Evolutionary conservation across 2,329 filamentous ascomycete genomes (phyloP).

Genomic region (Penicillium olsonii): DNA sequence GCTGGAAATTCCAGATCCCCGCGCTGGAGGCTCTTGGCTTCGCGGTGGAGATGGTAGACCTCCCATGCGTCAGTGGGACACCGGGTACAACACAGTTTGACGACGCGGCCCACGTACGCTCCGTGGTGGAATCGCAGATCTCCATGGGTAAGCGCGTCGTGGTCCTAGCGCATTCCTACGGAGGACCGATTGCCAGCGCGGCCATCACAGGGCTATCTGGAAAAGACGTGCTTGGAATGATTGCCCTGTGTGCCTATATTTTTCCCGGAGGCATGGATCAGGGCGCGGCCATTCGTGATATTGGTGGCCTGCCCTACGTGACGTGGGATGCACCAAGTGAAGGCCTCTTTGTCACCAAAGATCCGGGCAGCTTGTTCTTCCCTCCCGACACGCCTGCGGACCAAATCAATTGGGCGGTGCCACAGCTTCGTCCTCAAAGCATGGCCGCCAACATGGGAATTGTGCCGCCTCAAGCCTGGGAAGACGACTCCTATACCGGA

Average conservation of each 20-base stretch:
- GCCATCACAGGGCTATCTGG: not conserved
- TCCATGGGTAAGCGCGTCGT: not conserved
- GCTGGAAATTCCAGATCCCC: slow-evolving; percentile 6
- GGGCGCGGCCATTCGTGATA: not conserved
- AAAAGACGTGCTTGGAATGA: not conserved
- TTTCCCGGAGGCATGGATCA: not conserved
- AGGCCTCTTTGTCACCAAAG: not conserved
- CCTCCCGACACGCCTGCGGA: not conserved
- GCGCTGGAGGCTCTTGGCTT: slow-evolving; percentile 1
- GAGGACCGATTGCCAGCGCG: not conserved
- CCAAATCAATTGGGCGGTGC: not conserved
- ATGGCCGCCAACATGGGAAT: not conserved
- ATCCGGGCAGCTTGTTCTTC: not conserved
- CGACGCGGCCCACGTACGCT: not conserved
- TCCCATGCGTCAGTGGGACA: not conserved
- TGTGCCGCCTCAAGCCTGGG: not conserved
- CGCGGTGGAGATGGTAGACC: not conserved
- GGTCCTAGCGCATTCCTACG: slow-evolving; percentile 2
- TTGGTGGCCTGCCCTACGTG: not conserved
- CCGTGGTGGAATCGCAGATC: not conserved
- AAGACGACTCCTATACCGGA: not conserved
- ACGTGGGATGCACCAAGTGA: not conserved
- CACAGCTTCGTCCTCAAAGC: not conserved
- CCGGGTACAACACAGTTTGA: not conserved
- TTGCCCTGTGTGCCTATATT: not conserved